Evolutionary conservation across 78 protist genomes (phyloP), one percentile per base, ranked within the genome.

Genomic region (Paratrimastix pyriformis): DNA sequence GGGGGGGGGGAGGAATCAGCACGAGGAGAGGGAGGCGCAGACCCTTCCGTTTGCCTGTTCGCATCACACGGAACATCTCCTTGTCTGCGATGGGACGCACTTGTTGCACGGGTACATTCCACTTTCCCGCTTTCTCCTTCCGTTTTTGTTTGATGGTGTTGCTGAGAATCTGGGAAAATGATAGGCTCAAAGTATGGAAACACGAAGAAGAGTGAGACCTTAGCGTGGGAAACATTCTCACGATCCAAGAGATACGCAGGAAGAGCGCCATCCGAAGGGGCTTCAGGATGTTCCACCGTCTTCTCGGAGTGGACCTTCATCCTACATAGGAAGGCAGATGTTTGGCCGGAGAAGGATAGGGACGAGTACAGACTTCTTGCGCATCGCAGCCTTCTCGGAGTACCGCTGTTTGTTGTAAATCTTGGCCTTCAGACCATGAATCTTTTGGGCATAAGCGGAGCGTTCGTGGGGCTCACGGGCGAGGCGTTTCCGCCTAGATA

Each of bases 121-220:
- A 95, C 69, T 93, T 94, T 6, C 99, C 99, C 0, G 99, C 99
- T 81, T 95, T 95, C 65, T 96, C 99, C 79, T 95, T 94, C 13
- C 99, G 76, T 85, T 94, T 93, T 70, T 96, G 98, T 87, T 96
- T 96, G 35, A 96, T 71, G 75, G 93, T 93, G 73, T 96, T 93
- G 66, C 90, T 80, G 37, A 94, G 81, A 6, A 89, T 72, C 30
- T 9, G 13, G 11, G 24, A 15, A 66, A n/a, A 37, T 24, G 13
- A 37, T 30, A 66, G 24, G 9, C 6, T n/a, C n/a, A n/a, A n/a
- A n/a, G n/a, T n/a, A n/a, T n/a, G n/a, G n/a, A n/a, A n/a, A n/a
- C n/a, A n/a, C n/a, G n/a, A n/a, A n/a, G 37, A 32, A 6, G 35
- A 6, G 65, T 3, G 24, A 1, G 15, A 75, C 96, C 79, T 96